These are phyloP conservation scores for Vicia sativa DNA, from an alignment of 306 rosid species.

Conservation along the genomic window DNA sequence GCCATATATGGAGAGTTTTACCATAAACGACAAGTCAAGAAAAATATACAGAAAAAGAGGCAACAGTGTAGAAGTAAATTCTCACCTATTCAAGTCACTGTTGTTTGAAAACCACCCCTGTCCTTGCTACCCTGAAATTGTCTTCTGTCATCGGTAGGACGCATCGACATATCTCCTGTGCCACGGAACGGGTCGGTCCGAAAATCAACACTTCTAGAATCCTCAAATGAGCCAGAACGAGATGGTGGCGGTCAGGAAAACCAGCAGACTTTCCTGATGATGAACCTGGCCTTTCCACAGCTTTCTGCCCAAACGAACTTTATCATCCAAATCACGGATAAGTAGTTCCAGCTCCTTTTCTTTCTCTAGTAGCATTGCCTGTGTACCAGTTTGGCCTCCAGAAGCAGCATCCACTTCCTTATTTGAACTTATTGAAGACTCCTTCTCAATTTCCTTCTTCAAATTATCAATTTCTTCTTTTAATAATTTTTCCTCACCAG, in stretches of 20 bases:
- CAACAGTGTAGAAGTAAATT: constrained; percentile 22
- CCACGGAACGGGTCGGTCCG: constrained; percentile 85
- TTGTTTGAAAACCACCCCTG: constrained; percentile 69
- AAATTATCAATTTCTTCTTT: constrained; percentile 78
- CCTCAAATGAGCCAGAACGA: constrained; percentile 76
- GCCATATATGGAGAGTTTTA: constrained; percentile 17
- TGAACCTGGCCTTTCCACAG: constrained; percentile 85
- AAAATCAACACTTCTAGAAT: constrained; percentile 65
- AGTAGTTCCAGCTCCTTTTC: constrained; percentile 76
- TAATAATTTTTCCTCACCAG: constrained; percentile 68
- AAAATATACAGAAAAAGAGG: not conserved
- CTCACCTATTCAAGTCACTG: constrained; percentile 80
- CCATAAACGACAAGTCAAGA: not conserved
- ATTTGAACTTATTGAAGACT: constrained; percentile 44
- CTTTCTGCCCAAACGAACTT: constrained; percentile 93
- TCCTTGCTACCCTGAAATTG: constrained; percentile 71
- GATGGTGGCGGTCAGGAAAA: constrained; percentile 68
- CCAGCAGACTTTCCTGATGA: constrained; percentile 61
- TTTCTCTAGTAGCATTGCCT: constrained; percentile 44
- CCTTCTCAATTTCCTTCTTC: constrained; percentile 68
- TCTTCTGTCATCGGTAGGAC: constrained; percentile 79
- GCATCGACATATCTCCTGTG: constrained; percentile 67
- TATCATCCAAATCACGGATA: constrained; percentile 76
- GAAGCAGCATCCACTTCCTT: constrained; percentile 57
- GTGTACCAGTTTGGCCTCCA: constrained; percentile 47